Evolutionary conservation across 73 alveolate species (phyloP).

Genomic region (Symbiodinium natans): DNA sequence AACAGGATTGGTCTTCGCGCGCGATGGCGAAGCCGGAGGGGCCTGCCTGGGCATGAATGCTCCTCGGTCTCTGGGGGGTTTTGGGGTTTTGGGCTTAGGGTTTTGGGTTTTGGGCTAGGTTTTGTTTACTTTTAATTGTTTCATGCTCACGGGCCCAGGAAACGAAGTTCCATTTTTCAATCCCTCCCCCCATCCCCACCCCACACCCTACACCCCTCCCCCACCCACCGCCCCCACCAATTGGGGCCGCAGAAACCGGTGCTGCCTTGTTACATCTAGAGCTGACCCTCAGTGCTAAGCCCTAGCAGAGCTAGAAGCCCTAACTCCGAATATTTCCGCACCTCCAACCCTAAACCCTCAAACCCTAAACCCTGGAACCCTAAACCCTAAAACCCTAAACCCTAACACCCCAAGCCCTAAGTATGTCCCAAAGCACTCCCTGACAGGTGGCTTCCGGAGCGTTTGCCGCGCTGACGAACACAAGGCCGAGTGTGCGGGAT

Average conservation of each 20-base stretch:
- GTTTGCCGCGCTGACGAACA: not conserved
- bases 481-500: not conserved
- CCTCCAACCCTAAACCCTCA: not conserved
- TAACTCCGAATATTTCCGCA: too few relatives aligned
- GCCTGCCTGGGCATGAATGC: not conserved
- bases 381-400: not conserved
- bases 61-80: not conserved
- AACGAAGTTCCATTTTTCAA: too few relatives aligned
- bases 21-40: constrained; percentile 4
- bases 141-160: too few relatives aligned
- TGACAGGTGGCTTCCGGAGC: not conserved
- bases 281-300: too few relatives aligned
- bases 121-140: too few relatives aligned
- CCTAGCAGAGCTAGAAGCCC: too few relatives aligned
- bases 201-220: too few relatives aligned
- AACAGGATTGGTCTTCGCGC: not conserved
- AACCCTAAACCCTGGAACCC: not conserved
- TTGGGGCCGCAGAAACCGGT: too few relatives aligned
- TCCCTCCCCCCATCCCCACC: too few relatives aligned
- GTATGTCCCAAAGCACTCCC: not conserved
- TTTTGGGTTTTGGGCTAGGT: not conserved
- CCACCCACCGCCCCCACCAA: too few relatives aligned
- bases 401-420: not conserved
- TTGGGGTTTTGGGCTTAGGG: not conserved
- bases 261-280: too few relatives aligned